Base-by-base conservation (phyloP, 805 yeast species). In the Candida parachauliodes region DNA sequence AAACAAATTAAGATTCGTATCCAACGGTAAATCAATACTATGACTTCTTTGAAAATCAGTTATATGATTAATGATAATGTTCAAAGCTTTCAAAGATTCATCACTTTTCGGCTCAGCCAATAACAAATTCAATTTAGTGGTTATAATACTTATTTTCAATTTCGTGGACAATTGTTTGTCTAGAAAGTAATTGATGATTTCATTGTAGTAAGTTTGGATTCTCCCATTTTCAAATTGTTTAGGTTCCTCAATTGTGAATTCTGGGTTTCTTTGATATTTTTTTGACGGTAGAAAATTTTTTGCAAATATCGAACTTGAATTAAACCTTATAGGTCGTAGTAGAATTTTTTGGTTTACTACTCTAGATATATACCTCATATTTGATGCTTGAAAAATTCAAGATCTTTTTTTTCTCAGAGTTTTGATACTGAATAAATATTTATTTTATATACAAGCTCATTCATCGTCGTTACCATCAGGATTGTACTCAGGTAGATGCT, bases 401-500 rank as follows among this genome's bases (percentile, higher is more conserved):
- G 8, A 12, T 14, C 15, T 27, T 27, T 27, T 27, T 27, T 27
- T 27, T 27, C 15, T 14, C 16, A 26, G 28, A 26, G 28, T 8
- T 19, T 18, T 6, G 32, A 8, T 28, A 28, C 12, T n/a, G 10
- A 28, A 30, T 30, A 30, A 17, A 18, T 31, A 20, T 21, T 16
- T 21, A 27, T 14, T 27, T 14, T 26, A 26, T 8, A n/a, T 30
- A 30, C 33, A 30, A 30, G 33, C 6, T 23, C 23, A 3, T 16
- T n/a, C 21, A 10, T 22, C 4, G 10, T 24, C 29, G 12, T 25
- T 27, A 11, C 23, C 32, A 14, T 32, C 45, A 8, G 38, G 32
- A 14, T 47, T 44, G 34, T 40, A 56, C 26, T 60, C 65, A 7
- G 64, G 67, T 34, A 68, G 51, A 51, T 67, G 72, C 39, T 67